Base-by-base conservation (phyloP, 1,284 basidiomycete species). In the Trichosporon sp. region DNA sequence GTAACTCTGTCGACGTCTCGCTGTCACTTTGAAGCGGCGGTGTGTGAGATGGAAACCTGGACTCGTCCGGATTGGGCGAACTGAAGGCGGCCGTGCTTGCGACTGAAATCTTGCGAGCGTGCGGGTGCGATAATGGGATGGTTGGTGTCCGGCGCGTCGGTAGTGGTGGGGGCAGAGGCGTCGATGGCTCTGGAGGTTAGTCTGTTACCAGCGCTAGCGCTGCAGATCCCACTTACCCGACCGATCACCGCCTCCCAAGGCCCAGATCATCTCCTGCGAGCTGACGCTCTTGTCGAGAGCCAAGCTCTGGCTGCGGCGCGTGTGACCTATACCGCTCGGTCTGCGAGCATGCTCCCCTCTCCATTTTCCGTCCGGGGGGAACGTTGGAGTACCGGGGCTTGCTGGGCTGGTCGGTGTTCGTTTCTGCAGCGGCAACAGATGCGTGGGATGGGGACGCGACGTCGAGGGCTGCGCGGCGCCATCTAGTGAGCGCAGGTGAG, bases 251-350 rank as follows among this genome's bases (percentile, higher is more conserved):
- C 78, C 78, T 12, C 76, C 76, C 40, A 82, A 64, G 1, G 81
- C 79, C 81, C 81, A 81, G 2, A 84, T 78, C 74, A 82, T 74
- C 70, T 83, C 81, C 71, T 83, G 82, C 14, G 81, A 78, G 69
- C 78, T 81, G 73, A 81, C 74, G 0, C 77, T 79, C 66, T 80
- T 79, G 0, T 78, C 79, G 16, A 83, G 54, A 1, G 78, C 82
- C 31, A 81, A 69, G 72, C 80, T 81, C 56, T 77, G 77, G 1
- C 78, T 65, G 32, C 77, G 72, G 8, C 79, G 73, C 1, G 71
- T 71, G 70, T 81, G 78, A 0, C 77, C 78, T 32, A 35, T 37
- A 5, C 43, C 59, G 40, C 65, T 61, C 26, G 68, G 38, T 26
- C n/a, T 56, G 38, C 68, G 70, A 21, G 70, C 31, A 8, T 73